phyloP scores from a whole-genome alignment of 257 asterid species.

The Fraxinus excelsior region DNA sequence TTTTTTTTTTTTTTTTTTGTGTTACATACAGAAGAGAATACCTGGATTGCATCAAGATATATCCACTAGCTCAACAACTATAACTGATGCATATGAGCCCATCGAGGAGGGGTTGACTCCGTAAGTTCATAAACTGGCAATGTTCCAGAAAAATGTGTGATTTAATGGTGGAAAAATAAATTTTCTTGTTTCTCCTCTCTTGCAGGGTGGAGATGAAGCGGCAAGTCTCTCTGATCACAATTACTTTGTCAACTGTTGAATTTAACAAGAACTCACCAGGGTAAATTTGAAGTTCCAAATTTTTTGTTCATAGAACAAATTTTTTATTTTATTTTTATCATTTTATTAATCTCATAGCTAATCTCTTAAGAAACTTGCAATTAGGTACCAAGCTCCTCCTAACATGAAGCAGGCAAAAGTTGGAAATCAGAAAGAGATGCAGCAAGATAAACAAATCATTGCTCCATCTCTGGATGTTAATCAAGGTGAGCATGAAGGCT shows the following conservation, averaged over 20 bases:
- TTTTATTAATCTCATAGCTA: conserved; percentile 3
- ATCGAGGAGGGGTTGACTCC: conserved; percentile 58
- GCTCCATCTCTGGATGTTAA: conserved; percentile 20
- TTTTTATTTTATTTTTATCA: no score
- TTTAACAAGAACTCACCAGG: conserved; percentile 55
- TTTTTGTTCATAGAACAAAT: background rate
- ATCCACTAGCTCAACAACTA: conserved; percentile 55
- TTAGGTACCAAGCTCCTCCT: conserved; percentile 52
- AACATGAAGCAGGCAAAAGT: conserved; percentile 24
- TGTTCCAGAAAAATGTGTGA: background rate
- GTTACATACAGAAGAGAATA: conserved; percentile 42
- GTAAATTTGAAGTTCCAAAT: conserved; percentile 31
- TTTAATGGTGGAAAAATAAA: background rate
- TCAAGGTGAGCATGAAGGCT: conserved; percentile 35
- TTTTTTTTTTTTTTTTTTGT: background rate
- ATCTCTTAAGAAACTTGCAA: conserved; percentile 13
- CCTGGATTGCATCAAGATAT: conserved; percentile 54
- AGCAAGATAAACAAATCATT: conserved; percentile 27
- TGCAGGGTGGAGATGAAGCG: conserved; percentile 68
- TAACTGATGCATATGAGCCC: conserved; percentile 62
- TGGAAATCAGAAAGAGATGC: conserved; percentile 31
- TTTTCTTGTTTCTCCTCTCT: conserved; percentile 15
- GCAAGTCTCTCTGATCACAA: conserved; percentile 54
- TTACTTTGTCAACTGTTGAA: conserved; percentile 50
- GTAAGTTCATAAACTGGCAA: conserved; percentile 34